These are phyloP conservation scores for Coniferiporia weirii DNA, from an alignment of 1,284 basidiomycete genomes.

Conservation along the genomic window DNA sequence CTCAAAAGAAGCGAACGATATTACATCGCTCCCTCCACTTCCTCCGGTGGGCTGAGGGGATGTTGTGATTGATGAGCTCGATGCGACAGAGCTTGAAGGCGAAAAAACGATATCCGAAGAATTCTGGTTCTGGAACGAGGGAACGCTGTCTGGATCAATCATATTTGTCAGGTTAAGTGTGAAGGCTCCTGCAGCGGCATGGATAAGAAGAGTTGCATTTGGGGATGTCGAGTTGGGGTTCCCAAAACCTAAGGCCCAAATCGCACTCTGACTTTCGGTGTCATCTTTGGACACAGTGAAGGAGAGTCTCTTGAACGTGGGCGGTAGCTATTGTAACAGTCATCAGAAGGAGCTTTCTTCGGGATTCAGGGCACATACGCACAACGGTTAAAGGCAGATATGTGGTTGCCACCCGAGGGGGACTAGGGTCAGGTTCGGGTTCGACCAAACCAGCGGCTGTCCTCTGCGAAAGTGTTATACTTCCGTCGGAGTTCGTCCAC, in stretches of 20 bases:
- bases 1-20: conserved; percentile 25
- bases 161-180: conserved; percentile 41
- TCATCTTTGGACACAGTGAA: conserved; percentile 34
- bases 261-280: conserved; percentile 36
- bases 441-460: conserved; percentile 38
- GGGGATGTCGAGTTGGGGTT: conserved; percentile 36
- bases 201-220: conserved; percentile 38
- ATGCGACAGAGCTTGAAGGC: neutral
- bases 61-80: neutral
- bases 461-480: conserved; percentile 40
- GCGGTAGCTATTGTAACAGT: conserved; percentile 26
- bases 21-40: neutral
- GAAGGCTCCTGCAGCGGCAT: conserved; percentile 42
- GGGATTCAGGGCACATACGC: conserved; percentile 34
- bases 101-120: conserved; percentile 1
- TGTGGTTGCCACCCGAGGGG: conserved; percentile 27
- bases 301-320: conserved; percentile 22
- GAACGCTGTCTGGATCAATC: conserved; percentile 21
- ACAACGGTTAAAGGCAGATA: conserved; percentile 21
- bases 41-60: neutral
- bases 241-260: conserved; percentile 51
- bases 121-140: conserved; percentile 5
- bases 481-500: conserved; percentile 40
- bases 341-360: conserved; percentile 25
- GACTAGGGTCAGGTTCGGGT: conserved; percentile 42